phyloP scores from a whole-genome alignment of 768 basidiomycete species.

The Suillus paluster region DNA sequence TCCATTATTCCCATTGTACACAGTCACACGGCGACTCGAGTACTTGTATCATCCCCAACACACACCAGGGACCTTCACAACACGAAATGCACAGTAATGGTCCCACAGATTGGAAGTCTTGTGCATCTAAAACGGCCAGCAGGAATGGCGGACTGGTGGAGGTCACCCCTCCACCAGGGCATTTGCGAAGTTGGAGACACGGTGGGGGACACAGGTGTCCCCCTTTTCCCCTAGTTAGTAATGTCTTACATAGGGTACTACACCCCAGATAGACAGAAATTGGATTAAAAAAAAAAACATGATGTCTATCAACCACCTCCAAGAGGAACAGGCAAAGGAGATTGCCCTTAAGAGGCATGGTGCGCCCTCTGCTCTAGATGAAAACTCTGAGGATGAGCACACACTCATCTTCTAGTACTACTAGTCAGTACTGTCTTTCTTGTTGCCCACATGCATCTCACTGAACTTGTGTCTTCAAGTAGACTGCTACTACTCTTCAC shows the following conservation, averaged over 20 bases:
- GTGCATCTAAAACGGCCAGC: conserved; percentile 1
- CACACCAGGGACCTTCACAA: not conserved
- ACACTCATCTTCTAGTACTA: no score
- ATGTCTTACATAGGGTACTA: conserved; percentile 11
- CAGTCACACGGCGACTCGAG: not conserved
- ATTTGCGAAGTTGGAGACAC: not conserved
- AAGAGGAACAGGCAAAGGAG: not conserved
- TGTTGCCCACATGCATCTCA: not conserved
- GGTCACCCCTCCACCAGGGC: not conserved
- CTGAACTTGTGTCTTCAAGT: no score
- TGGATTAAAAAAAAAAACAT: not conserved
- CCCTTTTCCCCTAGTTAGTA: conserved; percentile 6
- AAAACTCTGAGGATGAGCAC: no score
- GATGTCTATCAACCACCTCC: not conserved
- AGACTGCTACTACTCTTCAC: no score
- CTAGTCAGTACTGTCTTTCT: not conserved
- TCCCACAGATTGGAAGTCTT: not conserved
- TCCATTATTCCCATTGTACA: conserved; percentile 2
- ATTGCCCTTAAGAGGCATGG: not conserved
- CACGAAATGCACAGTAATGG: not conserved
- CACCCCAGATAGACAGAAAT: conserved; percentile 9
- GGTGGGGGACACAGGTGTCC: conserved; percentile 7
- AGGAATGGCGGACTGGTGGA: conserved; percentile 1
- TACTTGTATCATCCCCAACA: not conserved
- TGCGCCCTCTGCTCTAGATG: not conserved